Evolutionary conservation across 164 flowering plant genomes (phyloP).

Genomic region (Kalanchoe fedtschenkoi): DNA sequence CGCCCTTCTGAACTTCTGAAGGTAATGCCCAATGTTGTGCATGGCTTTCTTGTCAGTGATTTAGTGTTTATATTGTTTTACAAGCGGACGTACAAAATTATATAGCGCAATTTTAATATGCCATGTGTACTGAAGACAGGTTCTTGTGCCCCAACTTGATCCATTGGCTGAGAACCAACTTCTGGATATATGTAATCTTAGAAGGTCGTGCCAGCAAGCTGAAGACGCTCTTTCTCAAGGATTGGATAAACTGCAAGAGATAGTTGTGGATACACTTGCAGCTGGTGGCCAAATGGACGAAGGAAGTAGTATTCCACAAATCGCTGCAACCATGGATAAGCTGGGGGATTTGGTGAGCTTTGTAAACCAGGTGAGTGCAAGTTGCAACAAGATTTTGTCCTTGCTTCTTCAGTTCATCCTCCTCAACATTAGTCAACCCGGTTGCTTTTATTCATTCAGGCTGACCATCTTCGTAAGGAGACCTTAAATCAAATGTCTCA

Average conservation of each 20-base stretch:
- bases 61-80: neutral
- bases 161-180: constrained; percentile 58
- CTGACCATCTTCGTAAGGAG: constrained; percentile 73
- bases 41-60: neutral
- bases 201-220: constrained; percentile 76
- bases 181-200: constrained; percentile 39
- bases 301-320: constrained; percentile 47
- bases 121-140: constrained; percentile 28
- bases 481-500: constrained; percentile 56
- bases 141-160: constrained; percentile 62
- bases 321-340: constrained; percentile 54
- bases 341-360: constrained; percentile 62
- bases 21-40: constrained; percentile 29
- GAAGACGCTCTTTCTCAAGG: constrained; percentile 96
- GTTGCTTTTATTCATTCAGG: constrained; percentile 27
- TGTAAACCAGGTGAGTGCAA: constrained; percentile 64
- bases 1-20: constrained; percentile 91
- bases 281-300: constrained; percentile 43
- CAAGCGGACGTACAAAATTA: too few species aligned
- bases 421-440: neutral
- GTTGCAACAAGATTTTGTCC: neutral
- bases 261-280: constrained; percentile 49
- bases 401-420: neutral
- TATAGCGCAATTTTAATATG: neutral
- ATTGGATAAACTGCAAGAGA: constrained; percentile 72